These are phyloP conservation scores for Beauveria bassiana DNA, from an alignment of 2,329 filamentous ascomycete genomes.

Conservation along the genomic window DNA sequence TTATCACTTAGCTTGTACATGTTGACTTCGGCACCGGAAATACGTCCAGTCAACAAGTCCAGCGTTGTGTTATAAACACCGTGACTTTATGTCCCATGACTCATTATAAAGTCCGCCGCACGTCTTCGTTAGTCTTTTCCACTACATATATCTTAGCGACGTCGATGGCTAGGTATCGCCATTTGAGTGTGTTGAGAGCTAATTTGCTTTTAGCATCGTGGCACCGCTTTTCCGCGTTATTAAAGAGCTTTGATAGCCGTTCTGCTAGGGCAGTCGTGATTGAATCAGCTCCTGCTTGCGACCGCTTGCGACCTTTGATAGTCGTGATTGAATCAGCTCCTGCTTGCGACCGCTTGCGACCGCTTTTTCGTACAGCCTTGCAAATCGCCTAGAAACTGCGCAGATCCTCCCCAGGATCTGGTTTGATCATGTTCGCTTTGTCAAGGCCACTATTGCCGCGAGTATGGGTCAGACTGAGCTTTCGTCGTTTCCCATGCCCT, in stretches of 20 bases:
- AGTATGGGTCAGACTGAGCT: no score
- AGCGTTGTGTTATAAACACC: neutral
- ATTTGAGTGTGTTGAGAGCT: neutral
- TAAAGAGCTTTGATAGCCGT: neutral
- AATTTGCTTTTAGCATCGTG: neutral
- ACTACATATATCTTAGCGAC: neutral
- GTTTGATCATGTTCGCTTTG: no score
- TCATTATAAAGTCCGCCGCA: neutral
- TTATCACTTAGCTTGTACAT: neutral
- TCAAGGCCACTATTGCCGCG: no score
- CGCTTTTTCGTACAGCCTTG: no score
- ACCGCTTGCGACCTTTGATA: no score
- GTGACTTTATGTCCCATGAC: neutral
- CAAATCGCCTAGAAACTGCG: no score
- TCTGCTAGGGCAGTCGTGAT: neutral
- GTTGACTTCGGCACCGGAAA: neutral
- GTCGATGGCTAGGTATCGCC: neutral
- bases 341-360: no score
- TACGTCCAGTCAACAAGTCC: neutral
- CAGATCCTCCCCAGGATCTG: no score
- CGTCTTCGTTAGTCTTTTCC: neutral
- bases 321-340: no score
- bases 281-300: no score
- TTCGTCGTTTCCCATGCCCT: no score
- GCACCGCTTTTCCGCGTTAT: neutral